Conservation (phyloP, 129 eudicot genomes). For the Calendula officinalis region DNA sequence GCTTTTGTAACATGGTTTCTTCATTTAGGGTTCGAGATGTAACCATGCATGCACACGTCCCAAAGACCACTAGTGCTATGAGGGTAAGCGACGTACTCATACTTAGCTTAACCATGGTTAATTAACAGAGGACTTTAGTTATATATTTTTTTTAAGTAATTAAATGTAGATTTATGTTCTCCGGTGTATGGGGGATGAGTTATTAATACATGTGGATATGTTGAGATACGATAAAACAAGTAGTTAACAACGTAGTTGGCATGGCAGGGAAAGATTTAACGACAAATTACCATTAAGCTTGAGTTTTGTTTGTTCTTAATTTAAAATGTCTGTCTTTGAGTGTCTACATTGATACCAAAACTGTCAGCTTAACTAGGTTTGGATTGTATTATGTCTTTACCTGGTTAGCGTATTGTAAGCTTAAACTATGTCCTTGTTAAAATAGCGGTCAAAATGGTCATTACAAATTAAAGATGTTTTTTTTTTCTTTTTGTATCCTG, state of each 20-base stretch:
- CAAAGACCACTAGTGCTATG: conserved; percentile 15
- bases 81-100: background rate
- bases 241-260: conserved; percentile 2
- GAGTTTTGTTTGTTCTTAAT: background rate
- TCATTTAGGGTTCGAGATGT: conserved; percentile 31
- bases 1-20: conserved; percentile 30
- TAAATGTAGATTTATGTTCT: background rate
- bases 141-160: background rate
- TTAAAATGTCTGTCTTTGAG: background rate
- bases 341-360: background rate
- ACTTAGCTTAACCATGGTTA: no score
- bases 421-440: background rate
- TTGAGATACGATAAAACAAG: background rate
- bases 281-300: background rate
- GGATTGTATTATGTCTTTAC: conserved; percentile 1
- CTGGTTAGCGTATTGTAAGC: conserved; percentile 3
- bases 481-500: no score
- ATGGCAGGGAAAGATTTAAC: conserved; percentile 5
- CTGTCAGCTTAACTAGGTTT: background rate
- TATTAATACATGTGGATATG: conserved; percentile 2
- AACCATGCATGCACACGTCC: conserved; percentile 27
- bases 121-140: background rate
- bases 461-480: no score
- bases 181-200: background rate
- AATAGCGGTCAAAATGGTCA: background rate